These are phyloP conservation scores for Penicillium sp. DNA, from an alignment of 2,329 filamentous ascomycete genomes.

Conservation along the genomic window DNA sequence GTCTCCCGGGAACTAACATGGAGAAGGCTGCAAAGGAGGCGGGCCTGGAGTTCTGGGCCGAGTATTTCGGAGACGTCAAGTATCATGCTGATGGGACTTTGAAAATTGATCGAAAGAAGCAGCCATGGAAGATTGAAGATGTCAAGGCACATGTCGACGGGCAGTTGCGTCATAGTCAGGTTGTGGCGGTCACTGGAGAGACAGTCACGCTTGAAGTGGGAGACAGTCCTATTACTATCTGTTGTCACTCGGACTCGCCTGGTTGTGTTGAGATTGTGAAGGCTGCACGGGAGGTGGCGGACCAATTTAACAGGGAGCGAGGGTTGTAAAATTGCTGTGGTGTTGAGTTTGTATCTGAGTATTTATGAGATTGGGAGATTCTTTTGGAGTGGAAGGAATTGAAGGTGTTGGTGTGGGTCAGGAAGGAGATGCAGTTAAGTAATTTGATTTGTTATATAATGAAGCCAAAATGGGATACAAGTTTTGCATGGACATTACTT, in stretches of 20 bases:
- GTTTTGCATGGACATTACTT: no score
- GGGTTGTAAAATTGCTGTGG: not conserved
- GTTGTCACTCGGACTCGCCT: not conserved
- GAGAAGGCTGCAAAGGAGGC: conserved; percentile 56
- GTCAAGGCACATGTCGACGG: not conserved
- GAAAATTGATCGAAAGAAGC: conserved; percentile 61
- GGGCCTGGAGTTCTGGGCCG: conserved; percentile 55
- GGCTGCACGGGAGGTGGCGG: not conserved
- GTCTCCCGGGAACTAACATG: conserved; percentile 56
- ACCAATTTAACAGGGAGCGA: not conserved
- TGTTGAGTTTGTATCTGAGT: no score
- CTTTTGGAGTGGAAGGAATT: no score
- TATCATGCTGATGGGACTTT: conserved; percentile 53
- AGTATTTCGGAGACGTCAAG: conserved; percentile 59
- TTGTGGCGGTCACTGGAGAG: not conserved
- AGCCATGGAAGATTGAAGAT: conserved; percentile 27
- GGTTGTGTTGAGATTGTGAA: not conserved
- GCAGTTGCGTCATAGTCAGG: not conserved
- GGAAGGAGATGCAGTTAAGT: no score
- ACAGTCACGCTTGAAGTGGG: not conserved
- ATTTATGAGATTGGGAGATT: no score
- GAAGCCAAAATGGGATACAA: no score
- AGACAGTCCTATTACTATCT: not conserved
- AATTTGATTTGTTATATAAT: no score
- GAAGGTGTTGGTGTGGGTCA: no score